Percentiles rank a stretch among this genome's conserved stretches.
Evolutionary conservation across 202 grass and related monocot species (phyloP).

Genomic region (Dendrocalamus latiflorus): DNA sequence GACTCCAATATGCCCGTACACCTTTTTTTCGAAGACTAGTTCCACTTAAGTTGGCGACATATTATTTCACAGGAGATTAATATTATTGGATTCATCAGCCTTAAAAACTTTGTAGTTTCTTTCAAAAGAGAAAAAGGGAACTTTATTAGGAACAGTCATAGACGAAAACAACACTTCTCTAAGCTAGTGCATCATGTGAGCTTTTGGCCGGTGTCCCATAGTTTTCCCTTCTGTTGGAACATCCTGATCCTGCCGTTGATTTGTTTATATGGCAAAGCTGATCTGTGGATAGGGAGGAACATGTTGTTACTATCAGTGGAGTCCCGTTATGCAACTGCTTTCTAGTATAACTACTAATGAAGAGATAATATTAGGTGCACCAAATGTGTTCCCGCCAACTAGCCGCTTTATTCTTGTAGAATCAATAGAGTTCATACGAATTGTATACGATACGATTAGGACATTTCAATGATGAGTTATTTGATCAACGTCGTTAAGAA

Average conservation of each 20-base stretch:
- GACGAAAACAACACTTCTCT: background rate
- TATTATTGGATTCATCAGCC: background rate
- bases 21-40: background rate
- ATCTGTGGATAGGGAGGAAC: slow-evolving; percentile 14
- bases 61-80: background rate
- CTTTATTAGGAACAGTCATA: background rate
- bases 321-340: slow-evolving; percentile 51
- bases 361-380: slow-evolving; percentile 41
- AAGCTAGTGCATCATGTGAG: background rate
- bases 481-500: background rate
- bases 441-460: background rate
- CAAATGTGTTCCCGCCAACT: slow-evolving; percentile 15
- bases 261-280: background rate
- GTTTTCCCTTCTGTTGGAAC: background rate
- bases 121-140: background rate
- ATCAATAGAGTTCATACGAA: background rate
- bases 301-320: slow-evolving; percentile 36
- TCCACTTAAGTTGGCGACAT: slow-evolving; percentile 4
- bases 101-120: background rate
- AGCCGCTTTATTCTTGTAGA: background rate
- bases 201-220: background rate
- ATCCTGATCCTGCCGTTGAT: slow-evolving; percentile 30
- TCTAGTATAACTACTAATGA: slow-evolving; percentile 31
- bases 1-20: background rate
- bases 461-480: slow-evolving; percentile 11